phyloP scores from a whole-genome alignment of 2,329 filamentous ascomycete species.

The Epichloe brachyelytri region DNA sequence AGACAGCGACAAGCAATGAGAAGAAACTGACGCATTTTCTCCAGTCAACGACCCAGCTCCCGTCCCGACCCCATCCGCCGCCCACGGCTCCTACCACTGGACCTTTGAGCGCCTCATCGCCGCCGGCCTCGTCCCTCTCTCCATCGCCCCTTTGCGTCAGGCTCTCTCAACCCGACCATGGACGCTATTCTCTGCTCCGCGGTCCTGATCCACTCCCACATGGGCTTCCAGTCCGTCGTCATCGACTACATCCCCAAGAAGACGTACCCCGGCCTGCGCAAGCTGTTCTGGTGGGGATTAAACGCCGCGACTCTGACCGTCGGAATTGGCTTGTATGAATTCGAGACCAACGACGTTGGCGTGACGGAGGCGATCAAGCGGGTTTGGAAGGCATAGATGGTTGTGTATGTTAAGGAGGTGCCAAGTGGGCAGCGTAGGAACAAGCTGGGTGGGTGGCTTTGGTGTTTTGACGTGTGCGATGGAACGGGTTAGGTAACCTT shows the following conservation, averaged over 20 bases:
- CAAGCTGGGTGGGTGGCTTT: background rate
- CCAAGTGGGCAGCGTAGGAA: background rate
- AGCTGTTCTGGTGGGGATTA: conserved; percentile 62
- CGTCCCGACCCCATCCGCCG: conserved; percentile 57
- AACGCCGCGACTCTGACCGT: conserved; percentile 68
- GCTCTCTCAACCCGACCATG: conserved; percentile 76
- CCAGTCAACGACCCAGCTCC: conserved; percentile 76
- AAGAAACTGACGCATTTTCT: conserved; percentile 2
- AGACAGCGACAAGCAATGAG: background rate
- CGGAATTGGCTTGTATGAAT: conserved; percentile 87
- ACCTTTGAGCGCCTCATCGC: conserved; percentile 82
- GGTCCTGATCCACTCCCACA: conserved; percentile 84
- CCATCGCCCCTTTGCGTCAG: conserved; percentile 80
- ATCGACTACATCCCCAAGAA: conserved; percentile 79
- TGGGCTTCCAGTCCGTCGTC: conserved; percentile 84
- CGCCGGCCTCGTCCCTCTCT: conserved; percentile 71
- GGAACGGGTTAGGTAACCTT: background rate
- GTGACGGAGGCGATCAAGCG: conserved; percentile 79
- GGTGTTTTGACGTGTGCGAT: background rate
- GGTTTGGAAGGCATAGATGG: conserved; percentile 69
- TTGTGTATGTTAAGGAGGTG: background rate
- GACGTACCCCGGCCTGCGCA: conserved; percentile 54
- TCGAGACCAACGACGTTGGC: conserved; percentile 97
- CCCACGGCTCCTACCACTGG: conserved; percentile 97
- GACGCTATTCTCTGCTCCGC: conserved; percentile 77